Percentiles rank a stretch among this genome's conserved stretches.
Evolutionary conservation across 2,329 filamentous ascomycete genomes (phyloP).

Genomic region (Colletotrichum lentis): DNA sequence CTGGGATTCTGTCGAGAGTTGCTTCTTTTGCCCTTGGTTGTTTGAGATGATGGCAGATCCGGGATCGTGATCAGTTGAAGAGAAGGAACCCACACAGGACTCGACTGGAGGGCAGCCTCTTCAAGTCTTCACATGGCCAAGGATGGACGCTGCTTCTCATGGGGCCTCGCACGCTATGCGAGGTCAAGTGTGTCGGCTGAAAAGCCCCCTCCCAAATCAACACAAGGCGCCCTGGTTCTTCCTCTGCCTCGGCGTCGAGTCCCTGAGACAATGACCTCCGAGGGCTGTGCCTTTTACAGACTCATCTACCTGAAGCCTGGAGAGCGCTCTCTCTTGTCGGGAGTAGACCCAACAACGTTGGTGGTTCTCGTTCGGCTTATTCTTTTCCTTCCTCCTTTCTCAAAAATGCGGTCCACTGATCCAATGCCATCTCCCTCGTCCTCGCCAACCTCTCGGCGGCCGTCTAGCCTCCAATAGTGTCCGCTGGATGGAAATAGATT

Average conservation of each 20-base stretch:
- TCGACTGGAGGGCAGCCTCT: too few relatives aligned
- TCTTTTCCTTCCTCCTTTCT: too few relatives aligned
- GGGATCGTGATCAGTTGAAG: constrained; percentile 8
- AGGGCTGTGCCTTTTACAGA: constrained; percentile 6
- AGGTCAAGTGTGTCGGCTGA: constrained; percentile 11
- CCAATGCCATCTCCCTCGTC: constrained; percentile 18
- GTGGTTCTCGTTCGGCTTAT: too few relatives aligned
- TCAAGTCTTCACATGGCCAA: constrained; percentile 1
- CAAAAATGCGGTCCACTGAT: background rate
- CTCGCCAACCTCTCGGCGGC: constrained; percentile 7
- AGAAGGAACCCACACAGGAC: constrained; percentile 24
- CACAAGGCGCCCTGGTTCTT: background rate
- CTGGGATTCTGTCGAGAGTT: constrained; percentile 9
- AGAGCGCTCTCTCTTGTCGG: background rate
- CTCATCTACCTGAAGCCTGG: constrained; percentile 20
- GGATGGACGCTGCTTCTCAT: constrained; percentile 26
- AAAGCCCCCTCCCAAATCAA: constrained; percentile 21
- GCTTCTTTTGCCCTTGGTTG: constrained; percentile 1
- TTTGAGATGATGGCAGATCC: constrained; percentile 4
- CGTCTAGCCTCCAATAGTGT: constrained; percentile 7
- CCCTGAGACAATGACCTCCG: constrained; percentile 18
- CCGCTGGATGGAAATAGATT: constrained; percentile 14
- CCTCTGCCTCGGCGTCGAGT: too few relatives aligned
- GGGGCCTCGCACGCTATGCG: background rate
- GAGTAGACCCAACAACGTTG: constrained; percentile 1